Conservation (phyloP, 495 filamentous ascomycete species). For the Margaritispora aquatica region DNA sequence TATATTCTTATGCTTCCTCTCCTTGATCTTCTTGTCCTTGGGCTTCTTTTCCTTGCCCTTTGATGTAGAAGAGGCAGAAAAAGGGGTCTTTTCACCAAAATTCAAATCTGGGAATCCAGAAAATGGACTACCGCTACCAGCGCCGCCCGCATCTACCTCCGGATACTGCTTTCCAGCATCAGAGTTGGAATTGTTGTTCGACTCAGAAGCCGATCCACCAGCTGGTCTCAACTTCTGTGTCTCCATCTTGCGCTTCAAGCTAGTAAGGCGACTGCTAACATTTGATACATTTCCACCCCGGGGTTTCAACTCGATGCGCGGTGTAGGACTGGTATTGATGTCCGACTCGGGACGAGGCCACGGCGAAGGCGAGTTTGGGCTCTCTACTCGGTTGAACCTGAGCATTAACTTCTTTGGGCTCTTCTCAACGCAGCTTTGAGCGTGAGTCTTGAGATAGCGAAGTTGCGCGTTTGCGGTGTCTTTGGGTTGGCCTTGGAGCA, state of each 20-base stretch:
- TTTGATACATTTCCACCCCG: background rate
- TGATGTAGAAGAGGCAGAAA: background rate
- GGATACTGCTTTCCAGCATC: too few relatives aligned
- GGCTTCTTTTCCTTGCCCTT: background rate
- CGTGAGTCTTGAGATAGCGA: background rate
- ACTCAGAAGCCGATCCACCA: too few relatives aligned
- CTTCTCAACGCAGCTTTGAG: background rate
- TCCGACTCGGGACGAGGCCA: background rate
- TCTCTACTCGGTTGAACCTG: background rate
- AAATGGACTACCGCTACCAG: background rate
- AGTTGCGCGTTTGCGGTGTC: background rate
- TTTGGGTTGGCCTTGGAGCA: background rate
- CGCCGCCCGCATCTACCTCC: too few relatives aligned
- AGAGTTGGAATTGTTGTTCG: too few relatives aligned
- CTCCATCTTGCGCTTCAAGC: background rate
- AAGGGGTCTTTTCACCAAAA: background rate
- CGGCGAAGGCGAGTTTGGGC: background rate
- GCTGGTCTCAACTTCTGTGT: background rate
- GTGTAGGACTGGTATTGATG: background rate
- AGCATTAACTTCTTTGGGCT: background rate
- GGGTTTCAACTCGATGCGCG: background rate
- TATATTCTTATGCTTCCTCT: too few relatives aligned
- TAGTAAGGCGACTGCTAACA: background rate
- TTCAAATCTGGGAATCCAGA: background rate
- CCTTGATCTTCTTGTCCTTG: too few relatives aligned